Percentiles rank a stretch among this genome's conserved stretches.
These are phyloP conservation scores for Pseudocercospora fijiensis DNA, from an alignment of 2,329 filamentous ascomycete genomes.

Conservation along the genomic window DNA sequence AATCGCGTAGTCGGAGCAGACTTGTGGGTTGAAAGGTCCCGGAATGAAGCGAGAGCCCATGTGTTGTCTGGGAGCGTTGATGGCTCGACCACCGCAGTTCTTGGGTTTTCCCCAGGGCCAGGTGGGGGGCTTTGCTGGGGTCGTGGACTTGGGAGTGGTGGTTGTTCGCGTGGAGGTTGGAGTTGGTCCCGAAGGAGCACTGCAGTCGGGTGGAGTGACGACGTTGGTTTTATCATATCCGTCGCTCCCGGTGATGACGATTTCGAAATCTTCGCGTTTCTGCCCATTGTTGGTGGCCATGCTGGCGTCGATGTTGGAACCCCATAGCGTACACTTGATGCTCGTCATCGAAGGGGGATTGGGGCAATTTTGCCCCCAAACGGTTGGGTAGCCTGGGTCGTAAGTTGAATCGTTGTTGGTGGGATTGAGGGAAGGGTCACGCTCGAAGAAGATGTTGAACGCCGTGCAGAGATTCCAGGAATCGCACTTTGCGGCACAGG, in stretches of 20 bases:
- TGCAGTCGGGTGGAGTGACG: conserved; percentile 14
- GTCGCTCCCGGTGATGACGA: conserved; percentile 32
- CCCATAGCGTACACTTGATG: conserved; percentile 38
- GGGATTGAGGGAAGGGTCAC: conserved; percentile 28
- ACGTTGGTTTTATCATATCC: conserved; percentile 33
- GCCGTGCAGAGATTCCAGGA: conserved; percentile 24
- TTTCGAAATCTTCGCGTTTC: conserved; percentile 29
- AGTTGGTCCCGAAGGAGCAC: conserved; percentile 9
- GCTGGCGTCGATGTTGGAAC: conserved; percentile 33
- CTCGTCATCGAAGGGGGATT: conserved; percentile 34
- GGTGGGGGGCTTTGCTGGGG: conserved; percentile 10
- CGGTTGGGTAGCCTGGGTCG: conserved; percentile 22
- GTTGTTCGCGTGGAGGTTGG: conserved; percentile 3
- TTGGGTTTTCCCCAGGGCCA: conserved; percentile 12
- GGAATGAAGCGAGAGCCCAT: conserved; percentile 34
- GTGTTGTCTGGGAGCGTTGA: conserved; percentile 23
- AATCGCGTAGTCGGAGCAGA: conserved; percentile 33
- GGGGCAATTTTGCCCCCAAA: conserved; percentile 30
- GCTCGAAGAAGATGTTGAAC: conserved; percentile 30
- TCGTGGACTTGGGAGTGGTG: conserved; percentile 3
- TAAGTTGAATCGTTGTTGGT: conserved; percentile 27
- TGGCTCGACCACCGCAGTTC: conserved; percentile 25
- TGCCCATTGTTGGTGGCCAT: conserved; percentile 30
- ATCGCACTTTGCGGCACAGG: conserved; percentile 30
- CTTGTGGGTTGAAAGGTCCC: conserved; percentile 32